phyloP scores from a whole-genome alignment of 257 asterid genomes.

The Marsdenia floribunda region DNA sequence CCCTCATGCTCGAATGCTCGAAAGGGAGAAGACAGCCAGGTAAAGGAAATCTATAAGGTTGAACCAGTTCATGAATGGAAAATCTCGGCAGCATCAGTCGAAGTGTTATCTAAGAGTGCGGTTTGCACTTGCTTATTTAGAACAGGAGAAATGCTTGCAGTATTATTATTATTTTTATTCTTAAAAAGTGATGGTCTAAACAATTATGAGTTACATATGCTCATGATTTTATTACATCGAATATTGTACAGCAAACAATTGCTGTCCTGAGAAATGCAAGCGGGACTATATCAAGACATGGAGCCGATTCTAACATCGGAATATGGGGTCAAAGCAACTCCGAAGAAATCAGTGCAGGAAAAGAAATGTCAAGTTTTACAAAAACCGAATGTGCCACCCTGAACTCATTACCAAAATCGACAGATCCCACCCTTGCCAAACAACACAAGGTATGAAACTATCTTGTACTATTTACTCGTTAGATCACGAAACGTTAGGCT shows the following conservation, averaged over 20 bases:
- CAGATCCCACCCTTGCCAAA: conserved; percentile 18
- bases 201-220: not conserved
- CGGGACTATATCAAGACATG: conserved; percentile 13
- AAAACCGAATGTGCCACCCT: conserved; percentile 19
- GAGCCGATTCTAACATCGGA: conserved; percentile 17
- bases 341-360: conserved; percentile 16
- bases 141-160: not conserved
- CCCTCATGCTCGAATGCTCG: not conserved
- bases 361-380: conserved; percentile 8
- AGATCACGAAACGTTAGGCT: conserved; percentile 2
- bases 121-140: not conserved
- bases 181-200: no score
- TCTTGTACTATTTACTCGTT: conserved; percentile 10
- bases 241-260: conserved; percentile 22
- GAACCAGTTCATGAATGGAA: conserved; percentile 3
- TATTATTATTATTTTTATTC: no score
- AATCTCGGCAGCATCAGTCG: not conserved
- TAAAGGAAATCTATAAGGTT: not conserved
- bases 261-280: conserved; percentile 23
- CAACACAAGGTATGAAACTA: conserved; percentile 28
- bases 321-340: conserved; percentile 1
- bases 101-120: not conserved
- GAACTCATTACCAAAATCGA: conserved; percentile 14
- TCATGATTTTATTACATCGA: conserved; percentile 13
- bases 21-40: conserved; percentile 3